phyloP scores from a whole-genome alignment of 176 grass and related monocot species.

The Zoysia pacifica region DNA sequence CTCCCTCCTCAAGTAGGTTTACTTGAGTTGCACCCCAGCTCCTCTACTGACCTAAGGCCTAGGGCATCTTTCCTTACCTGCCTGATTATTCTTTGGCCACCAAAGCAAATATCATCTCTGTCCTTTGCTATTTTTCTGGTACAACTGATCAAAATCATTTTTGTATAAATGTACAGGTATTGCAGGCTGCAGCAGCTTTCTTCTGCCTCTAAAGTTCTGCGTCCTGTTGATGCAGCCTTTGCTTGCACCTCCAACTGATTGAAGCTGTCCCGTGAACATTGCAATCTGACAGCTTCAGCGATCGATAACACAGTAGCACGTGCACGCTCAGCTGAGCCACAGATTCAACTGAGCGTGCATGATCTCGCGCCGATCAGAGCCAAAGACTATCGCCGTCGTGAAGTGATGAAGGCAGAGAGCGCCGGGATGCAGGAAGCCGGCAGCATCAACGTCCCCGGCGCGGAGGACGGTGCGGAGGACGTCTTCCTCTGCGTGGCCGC shows the following conservation, averaged over 20 bases:
- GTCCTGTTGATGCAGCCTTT: neutral
- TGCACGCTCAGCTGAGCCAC: neutral
- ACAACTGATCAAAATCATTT: slow-evolving; percentile 30
- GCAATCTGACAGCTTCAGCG: neutral
- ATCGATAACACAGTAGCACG: slow-evolving; percentile 1
- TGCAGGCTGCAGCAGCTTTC: slow-evolving; percentile 33
- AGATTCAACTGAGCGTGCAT: neutral
- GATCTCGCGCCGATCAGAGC: slow-evolving; percentile 19
- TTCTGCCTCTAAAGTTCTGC: slow-evolving; percentile 25
- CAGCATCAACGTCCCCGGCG: neutral
- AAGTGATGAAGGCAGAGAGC: slow-evolving; percentile 8
- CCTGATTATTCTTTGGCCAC: slow-evolving; percentile 42
- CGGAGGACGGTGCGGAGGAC: neutral
- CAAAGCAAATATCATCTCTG: slow-evolving; percentile 38
- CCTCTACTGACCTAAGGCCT: slow-evolving; percentile 18
- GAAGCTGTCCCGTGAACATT: slow-evolving; percentile 11
- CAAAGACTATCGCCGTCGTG: neutral
- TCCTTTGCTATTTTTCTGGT: slow-evolving; percentile 2
- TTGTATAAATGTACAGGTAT: slow-evolving; percentile 18
- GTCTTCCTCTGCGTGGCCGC: slow-evolving; percentile 58
- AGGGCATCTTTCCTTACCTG: slow-evolving; percentile 42
- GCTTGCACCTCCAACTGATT: slow-evolving; percentile 24
- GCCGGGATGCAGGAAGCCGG: neutral
- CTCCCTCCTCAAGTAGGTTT: slow-evolving; percentile 33
- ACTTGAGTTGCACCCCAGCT: slow-evolving; percentile 32